Percentiles rank a stretch among this genome's conserved stretches.
phyloP scores from a whole-genome alignment of 2,329 filamentous ascomycete species.

The Coleophoma crateriformis region DNA sequence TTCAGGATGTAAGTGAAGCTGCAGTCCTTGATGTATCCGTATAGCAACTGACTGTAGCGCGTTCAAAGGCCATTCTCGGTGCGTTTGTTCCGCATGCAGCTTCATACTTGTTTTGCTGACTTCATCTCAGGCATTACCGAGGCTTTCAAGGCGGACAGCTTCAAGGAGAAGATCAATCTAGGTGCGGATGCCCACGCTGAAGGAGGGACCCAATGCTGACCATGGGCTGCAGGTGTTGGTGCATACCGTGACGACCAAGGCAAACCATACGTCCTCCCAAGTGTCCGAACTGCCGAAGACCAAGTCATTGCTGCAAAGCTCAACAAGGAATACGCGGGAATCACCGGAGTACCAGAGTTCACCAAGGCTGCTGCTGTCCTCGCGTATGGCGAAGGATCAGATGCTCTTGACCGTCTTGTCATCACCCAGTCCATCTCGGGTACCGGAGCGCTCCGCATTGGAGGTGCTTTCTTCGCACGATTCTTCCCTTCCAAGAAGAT shows the following conservation, averaged over 20 bases:
- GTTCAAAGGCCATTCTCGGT: conserved; percentile 68
- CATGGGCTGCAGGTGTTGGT: conserved; percentile 64
- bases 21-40: too few relatives aligned
- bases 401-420: conserved; percentile 72
- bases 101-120: conserved; percentile 21
- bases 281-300: conserved; percentile 82
- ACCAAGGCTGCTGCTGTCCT: conserved; percentile 86
- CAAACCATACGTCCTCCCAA: conserved; percentile 96
- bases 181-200: conserved; percentile 44
- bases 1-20: conserved; percentile 28
- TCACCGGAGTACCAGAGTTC: conserved; percentile 93
- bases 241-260: conserved; percentile 98
- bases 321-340: conserved; percentile 98
- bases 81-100: conserved; percentile 28
- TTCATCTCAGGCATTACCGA: conserved; percentile 73
- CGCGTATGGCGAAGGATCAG: conserved; percentile 79
- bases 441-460: conserved; percentile 92
- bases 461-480: conserved; percentile 85
- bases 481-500: conserved; percentile 94
- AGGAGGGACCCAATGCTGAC: conserved; percentile 1
- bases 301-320: conserved; percentile 71
- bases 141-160: conserved; percentile 95
- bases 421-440: conserved; percentile 98
- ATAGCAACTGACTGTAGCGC: conserved; percentile 6
- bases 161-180: conserved; percentile 95